phyloP scores from a whole-genome alignment of 2,329 filamentous ascomycete genomes.

The Fusarium goolgardi region DNA sequence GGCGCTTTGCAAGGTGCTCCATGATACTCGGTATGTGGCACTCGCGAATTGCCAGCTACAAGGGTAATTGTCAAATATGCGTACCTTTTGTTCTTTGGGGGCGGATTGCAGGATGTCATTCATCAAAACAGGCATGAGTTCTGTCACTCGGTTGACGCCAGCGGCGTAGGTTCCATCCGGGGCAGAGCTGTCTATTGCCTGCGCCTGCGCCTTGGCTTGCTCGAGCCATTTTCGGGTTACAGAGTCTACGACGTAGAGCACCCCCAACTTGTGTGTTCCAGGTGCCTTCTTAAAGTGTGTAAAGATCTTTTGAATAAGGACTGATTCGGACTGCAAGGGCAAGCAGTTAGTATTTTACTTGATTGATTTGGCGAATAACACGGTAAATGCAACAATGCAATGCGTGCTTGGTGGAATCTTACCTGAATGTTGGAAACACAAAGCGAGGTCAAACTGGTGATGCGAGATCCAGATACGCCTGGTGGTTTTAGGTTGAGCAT shows the following conservation, averaged over 20 bases:
- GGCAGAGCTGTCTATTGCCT: slow-evolving; percentile 82
- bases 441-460: slow-evolving; percentile 84
- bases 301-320: slow-evolving; percentile 95
- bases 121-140: slow-evolving; percentile 93
- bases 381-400: not conserved
- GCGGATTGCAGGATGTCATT: slow-evolving; percentile 91
- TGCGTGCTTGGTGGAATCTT: slow-evolving; percentile 48
- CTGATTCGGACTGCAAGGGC: slow-evolving; percentile 81
- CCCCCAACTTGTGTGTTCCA: slow-evolving; percentile 95
- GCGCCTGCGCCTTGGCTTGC: slow-evolving; percentile 86
- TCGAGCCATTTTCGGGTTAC: slow-evolving; percentile 99
- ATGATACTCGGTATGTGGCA: slow-evolving; percentile 30
- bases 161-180: slow-evolving; percentile 93
- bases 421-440: slow-evolving; percentile 94
- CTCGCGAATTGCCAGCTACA: slow-evolving; percentile 39
- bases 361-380: not conserved
- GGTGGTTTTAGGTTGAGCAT: slow-evolving; percentile 93
- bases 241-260: slow-evolving; percentile 99
- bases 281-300: slow-evolving; percentile 97
- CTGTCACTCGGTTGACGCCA: slow-evolving; percentile 95
- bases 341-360: slow-evolving; percentile 36
- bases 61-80: slow-evolving; percentile 57
- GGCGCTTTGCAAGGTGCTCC: slow-evolving; percentile 28
- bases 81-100: slow-evolving; percentile 96
- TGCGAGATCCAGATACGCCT: slow-evolving; percentile 93